Evolutionary conservation across 768 basidiomycete genomes (phyloP), one percentile per base, ranked within the genome.

Genomic region (Pilatotrama ljubarskyi): DNA sequence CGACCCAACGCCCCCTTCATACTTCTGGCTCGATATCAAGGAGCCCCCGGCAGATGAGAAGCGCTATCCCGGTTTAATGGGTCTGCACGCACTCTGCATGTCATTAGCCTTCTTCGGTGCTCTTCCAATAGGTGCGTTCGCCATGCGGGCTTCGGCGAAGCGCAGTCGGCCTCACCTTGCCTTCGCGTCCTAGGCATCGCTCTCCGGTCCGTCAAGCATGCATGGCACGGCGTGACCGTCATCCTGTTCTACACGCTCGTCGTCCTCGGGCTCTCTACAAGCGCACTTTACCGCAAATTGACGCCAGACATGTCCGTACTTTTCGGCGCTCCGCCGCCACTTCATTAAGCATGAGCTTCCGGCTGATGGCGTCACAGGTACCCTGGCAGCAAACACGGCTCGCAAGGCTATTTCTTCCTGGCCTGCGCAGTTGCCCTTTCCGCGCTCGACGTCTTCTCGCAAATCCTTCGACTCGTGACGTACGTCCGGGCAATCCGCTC

Each of bases 251-350:
- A 88, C 69, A 73, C 65, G 13, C 76, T 90, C 20, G 76, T 80
- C 52, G 72, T 77, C 1, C 70, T 95, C 40, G 92, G 91, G 5
- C 83, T 88, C 70, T 78, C 84, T 14, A 74, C 87, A 20, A 88
- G 87, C 66, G 79, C 80, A 2, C 70, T 91, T 22, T 97, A 98
- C 73, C 79, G 78, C 43, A 91, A 91, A 63, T 72, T 87, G 51
- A 93, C 92, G 0, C 91, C 92, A 2, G 81, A 95, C 73, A 86
- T 94, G 88, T 95, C 73, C 68, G 88, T 79, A n/a, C 43, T 49
- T 46, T 32, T 43, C 50, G 54, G 47, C 55, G 46, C 55, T 58
- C 40, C 36, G 42, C 24, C 36, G 37, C 40, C 24, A 55, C 53
- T 32, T 38, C n/a, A n/a, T 38, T 37, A 10, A 32, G 4, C 10